Percentiles rank a stretch among this genome's conserved stretches.
Conservation (phyloP, 495 filamentous ascomycete species). For the Aspergillus sparsus region DNA sequence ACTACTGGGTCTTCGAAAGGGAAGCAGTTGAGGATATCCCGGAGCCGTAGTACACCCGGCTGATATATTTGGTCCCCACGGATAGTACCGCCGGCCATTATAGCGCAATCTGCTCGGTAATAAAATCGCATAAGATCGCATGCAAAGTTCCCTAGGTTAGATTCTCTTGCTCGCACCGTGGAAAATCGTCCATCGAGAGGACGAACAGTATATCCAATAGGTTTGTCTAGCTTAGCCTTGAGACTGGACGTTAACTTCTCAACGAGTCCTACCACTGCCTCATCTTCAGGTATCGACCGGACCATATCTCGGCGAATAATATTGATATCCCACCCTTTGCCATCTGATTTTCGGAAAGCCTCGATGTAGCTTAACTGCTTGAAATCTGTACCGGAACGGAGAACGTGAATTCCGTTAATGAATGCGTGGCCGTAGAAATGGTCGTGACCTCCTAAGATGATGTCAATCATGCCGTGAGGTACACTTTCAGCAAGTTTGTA, state of each 20-base stretch:
- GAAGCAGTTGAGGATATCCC: conserved; percentile 79
- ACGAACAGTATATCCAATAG: conserved; percentile 75
- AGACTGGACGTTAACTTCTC: conserved; percentile 68
- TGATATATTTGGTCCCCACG: conserved; percentile 87
- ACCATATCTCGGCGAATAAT: conserved; percentile 74
- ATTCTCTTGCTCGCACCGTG: conserved; percentile 73
- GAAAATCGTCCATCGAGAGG: conserved; percentile 84
- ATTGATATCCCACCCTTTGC: conserved; percentile 68
- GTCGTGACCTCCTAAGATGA: conserved; percentile 87
- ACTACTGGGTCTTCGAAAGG: conserved; percentile 92
- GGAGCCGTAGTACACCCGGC: conserved; percentile 70
- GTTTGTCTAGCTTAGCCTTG: conserved; percentile 74
- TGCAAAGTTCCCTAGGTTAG: conserved; percentile 86
- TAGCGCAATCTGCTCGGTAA: conserved; percentile 73
- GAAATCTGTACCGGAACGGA: conserved; percentile 85
- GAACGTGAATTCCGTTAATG: conserved; percentile 74
- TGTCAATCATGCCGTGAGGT: conserved; percentile 69
- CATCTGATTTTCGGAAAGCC: conserved; percentile 54
- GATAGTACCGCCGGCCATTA: conserved; percentile 89
- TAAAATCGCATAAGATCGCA: conserved; percentile 87
- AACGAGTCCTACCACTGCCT: conserved; percentile 56
- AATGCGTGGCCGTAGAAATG: conserved; percentile 79
- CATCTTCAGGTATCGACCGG: conserved; percentile 63
- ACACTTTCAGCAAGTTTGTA: conserved; percentile 73
- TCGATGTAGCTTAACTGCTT: conserved; percentile 89